Base-by-base conservation (phyloP, 768 basidiomycete species). In the Amanita fuliginea region DNA sequence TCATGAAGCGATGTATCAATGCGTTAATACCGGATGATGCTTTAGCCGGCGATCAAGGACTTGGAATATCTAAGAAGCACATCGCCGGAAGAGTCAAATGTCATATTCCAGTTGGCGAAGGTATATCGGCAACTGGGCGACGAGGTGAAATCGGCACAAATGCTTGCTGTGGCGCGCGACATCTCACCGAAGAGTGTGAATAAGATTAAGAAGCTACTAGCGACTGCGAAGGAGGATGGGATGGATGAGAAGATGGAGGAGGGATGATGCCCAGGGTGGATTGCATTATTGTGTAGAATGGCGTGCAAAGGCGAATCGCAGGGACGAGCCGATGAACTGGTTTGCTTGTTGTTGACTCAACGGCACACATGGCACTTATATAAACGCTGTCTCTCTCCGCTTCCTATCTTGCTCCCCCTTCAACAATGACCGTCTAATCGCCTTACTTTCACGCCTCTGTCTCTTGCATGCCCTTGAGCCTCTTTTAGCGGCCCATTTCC, bases 1-100 rank as follows among this genome's bases (percentile, higher is more conserved):
- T 47, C 11, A 32, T 56, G 47, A 43, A 26, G 24, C 41, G 42
- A 35, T 46, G 40, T 18, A 0, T 24, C 24, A 35, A 32, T 37
- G 18, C 19, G 51, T 33, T 49, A 42, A 34, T 53, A 21, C 40
- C 41, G 37, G 16, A 28, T 50, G 44, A 58, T 53, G 52, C 54
- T 49, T 49, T 69, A 96, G 93, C 71, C 72, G 37, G 94, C 95
- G 16, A 76, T 91, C 39, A 64, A 75, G 53, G 89, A 93, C 63
- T 75, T 98, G 61, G 82, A 91, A 66, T 70, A 73, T 53, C 77
- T 99, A 46, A 77, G 83, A 56, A 81, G 80, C 62, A 71, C 80
- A 54, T 88, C 93, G 32, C 95, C 95, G 6, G 90, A 93, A 60
- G 96, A 99, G 71, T 86, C 93, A 47, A 97, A 97, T 68, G 88